A percentile compares a stretch with the other conserved stretches of the same genome.
These are phyloP conservation scores for Isatis lusitanica DNA, from an alignment of 441 rosid species.

Conservation along the genomic window DNA sequence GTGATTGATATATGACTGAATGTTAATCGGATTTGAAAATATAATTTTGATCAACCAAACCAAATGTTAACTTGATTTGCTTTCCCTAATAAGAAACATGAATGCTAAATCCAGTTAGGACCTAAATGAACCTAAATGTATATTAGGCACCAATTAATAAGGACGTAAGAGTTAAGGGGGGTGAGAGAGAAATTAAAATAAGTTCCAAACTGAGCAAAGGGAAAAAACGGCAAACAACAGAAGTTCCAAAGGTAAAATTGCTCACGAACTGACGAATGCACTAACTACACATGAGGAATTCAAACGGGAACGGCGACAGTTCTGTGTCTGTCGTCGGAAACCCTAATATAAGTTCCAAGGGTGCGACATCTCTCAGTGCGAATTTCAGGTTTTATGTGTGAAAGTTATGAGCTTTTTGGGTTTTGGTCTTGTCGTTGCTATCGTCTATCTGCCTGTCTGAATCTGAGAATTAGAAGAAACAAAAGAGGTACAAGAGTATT, in stretches of 20 bases:
- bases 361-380: not conserved
- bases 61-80: too few relatives aligned
- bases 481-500: not conserved
- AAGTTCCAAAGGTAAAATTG: not conserved
- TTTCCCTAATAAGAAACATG: not conserved
- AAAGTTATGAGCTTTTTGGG: not conserved
- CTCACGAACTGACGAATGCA: not conserved
- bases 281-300: not conserved
- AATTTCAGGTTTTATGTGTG: constrained; percentile 17
- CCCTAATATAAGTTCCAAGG: constrained; percentile 23
- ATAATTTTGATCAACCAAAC: not conserved
- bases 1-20: too few relatives aligned
- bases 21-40: too few relatives aligned
- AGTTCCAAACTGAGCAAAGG: not conserved
- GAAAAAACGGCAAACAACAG: not conserved
- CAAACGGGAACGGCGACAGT: not conserved
- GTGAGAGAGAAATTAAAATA: not conserved
- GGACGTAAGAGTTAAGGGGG: not conserved
- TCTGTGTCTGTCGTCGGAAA: not conserved
- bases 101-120: too few relatives aligned
- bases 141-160: not conserved
- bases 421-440: not conserved
- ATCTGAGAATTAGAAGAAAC: not conserved
- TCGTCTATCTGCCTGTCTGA: not conserved
- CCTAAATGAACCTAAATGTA: not conserved